A percentile compares a stretch with the other conserved stretches of the same genome.
phyloP scores from a whole-genome alignment of 179 eudicot species.

The Carnegiea gigantea region DNA sequence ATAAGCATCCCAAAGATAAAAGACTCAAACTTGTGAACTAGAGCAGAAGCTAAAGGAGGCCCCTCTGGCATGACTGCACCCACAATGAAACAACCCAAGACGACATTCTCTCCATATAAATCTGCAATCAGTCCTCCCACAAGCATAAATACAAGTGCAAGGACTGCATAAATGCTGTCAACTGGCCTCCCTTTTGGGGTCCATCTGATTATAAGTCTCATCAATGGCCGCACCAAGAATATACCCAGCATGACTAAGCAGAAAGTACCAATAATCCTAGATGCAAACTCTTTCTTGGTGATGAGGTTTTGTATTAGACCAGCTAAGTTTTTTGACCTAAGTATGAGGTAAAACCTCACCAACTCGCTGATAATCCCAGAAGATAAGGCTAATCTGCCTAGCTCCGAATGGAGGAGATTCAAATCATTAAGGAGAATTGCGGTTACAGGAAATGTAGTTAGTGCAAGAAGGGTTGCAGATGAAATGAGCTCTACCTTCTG shows the following conservation, averaged over 20 bases:
- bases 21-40: slow-evolving; percentile 50
- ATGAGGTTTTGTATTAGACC: too few species aligned
- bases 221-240: slow-evolving; percentile 29
- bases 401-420: too few species aligned
- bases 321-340: too few species aligned
- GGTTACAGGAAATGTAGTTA: slow-evolving; percentile 43
- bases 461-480: background rate
- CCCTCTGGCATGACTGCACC: slow-evolving; percentile 67
- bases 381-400: too few species aligned
- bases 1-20: slow-evolving; percentile 37
- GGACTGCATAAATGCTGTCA: slow-evolving; percentile 31
- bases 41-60: slow-evolving; percentile 59
- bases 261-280: too few species aligned
- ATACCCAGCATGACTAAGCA: too few species aligned
- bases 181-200: slow-evolving; percentile 47
- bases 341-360: too few species aligned
- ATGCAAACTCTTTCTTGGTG: too few species aligned
- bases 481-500: background rate
- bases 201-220: slow-evolving; percentile 28
- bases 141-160: slow-evolving; percentile 23
- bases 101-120: slow-evolving; percentile 26
- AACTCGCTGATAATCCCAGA: too few species aligned
- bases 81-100: slow-evolving; percentile 39
- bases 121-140: slow-evolving; percentile 37
- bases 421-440: slow-evolving; percentile 18